phyloP scores from a whole-genome alignment of 306 rosid genomes.

The Gillenia trifoliata region DNA sequence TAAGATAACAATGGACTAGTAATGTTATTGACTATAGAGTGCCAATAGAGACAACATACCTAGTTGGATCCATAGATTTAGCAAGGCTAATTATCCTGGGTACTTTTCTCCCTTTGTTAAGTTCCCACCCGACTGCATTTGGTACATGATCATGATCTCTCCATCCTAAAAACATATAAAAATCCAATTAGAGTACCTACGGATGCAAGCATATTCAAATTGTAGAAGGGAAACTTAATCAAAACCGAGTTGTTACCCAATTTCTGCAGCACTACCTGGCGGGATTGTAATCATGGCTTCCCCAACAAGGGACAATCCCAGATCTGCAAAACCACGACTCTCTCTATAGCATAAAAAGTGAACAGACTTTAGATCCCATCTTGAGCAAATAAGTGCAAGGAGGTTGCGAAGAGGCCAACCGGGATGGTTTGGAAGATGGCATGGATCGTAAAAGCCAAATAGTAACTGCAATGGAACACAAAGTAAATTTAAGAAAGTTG shows the following conservation, averaged over 20 bases:
- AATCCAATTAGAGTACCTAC: constrained; percentile 16
- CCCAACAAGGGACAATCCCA: constrained; percentile 75
- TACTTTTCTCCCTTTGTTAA: constrained; percentile 57
- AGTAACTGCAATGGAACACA: constrained; percentile 54
- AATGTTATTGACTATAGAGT: neutral
- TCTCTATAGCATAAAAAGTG: constrained; percentile 86
- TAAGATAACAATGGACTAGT: constrained; percentile 13
- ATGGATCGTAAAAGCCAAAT: constrained; percentile 96
- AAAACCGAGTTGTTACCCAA: constrained; percentile 21
- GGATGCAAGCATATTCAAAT: constrained; percentile 6
- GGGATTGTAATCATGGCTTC: constrained; percentile 59
- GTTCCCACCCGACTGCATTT: constrained; percentile 91
- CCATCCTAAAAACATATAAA: constrained; percentile 42
- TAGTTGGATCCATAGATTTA: constrained; percentile 89
- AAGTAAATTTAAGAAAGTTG: constrained; percentile 21
- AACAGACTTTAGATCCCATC: constrained; percentile 75
- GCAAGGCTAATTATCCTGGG: constrained; percentile 84
- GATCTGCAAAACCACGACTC: constrained; percentile 88
- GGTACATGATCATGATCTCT: constrained; percentile 42
- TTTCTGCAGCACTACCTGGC: constrained; percentile 52
- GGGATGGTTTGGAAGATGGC: constrained; percentile 81
- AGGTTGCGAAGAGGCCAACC: constrained; percentile 98
- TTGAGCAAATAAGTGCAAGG: constrained; percentile 66
- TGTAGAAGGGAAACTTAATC: constrained; percentile 8
- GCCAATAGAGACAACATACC: constrained; percentile 34